phyloP scores from a whole-genome alignment of 2,329 filamentous ascomycete genomes.

The Ceratocystis cubensis region DNA sequence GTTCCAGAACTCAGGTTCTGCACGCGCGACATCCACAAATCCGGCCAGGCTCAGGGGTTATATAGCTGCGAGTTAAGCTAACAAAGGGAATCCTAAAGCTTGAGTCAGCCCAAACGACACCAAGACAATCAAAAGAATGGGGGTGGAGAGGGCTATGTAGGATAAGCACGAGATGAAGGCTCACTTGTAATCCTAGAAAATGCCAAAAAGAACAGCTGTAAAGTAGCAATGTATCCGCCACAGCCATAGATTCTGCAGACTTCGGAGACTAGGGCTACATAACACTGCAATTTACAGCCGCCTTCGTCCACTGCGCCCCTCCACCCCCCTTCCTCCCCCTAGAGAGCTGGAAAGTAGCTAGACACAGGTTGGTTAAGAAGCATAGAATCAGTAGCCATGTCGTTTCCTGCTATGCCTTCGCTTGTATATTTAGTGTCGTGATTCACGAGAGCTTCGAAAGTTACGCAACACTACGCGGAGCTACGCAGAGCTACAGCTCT shows the following conservation, averaged over 20 bases:
- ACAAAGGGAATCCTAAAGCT: conserved; percentile 4
- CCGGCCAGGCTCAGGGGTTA: neutral
- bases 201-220: neutral
- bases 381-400: no score
- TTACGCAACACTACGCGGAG: no score
- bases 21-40: neutral
- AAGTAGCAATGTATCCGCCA: neutral
- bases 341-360: neutral
- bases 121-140: neutral
- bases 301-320: neutral
- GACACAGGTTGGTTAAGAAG: neutral
- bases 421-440: neutral
- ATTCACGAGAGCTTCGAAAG: neutral
- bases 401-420: no score
- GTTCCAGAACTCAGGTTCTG: neutral
- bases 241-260: neutral
- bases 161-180: neutral
- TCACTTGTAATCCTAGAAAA: neutral
- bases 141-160: neutral
- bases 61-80: neutral
- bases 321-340: neutral
- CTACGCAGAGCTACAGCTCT: no score
- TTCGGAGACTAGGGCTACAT: neutral
- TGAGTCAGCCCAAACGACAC: neutral
- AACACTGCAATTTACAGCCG: neutral